phyloP scores from a whole-genome alignment of 2,329 filamentous ascomycete species.

The Hymenoscyphus linearis region DNA sequence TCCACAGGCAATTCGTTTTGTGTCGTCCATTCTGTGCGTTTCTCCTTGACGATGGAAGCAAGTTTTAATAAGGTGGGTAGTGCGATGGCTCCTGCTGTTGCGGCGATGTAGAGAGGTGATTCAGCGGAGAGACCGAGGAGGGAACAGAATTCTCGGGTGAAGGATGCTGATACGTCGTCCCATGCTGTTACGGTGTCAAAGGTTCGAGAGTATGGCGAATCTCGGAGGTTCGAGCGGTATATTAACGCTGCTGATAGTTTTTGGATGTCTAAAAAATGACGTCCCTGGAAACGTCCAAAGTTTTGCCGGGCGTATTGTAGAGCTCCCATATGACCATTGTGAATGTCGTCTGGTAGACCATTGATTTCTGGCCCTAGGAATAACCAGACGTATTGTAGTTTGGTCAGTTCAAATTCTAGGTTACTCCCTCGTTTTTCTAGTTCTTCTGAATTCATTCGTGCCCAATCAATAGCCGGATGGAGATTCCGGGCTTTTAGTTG shows the following conservation, averaged over 20 bases:
- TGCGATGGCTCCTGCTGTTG: slow-evolving; percentile 87
- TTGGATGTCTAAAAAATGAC: slow-evolving; percentile 75
- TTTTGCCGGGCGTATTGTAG: slow-evolving; percentile 69
- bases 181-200: slow-evolving; percentile 75
- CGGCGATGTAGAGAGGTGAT: slow-evolving; percentile 87
- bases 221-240: slow-evolving; percentile 66
- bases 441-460: slow-evolving; percentile 60
- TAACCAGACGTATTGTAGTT: slow-evolving; percentile 83
- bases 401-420: slow-evolving; percentile 89
- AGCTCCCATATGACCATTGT: slow-evolving; percentile 58
- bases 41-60: slow-evolving; percentile 78
- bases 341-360: slow-evolving; percentile 48
- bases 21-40: slow-evolving; percentile 92
- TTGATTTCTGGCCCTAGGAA: slow-evolving; percentile 60
- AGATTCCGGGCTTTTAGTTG: slow-evolving; percentile 72
- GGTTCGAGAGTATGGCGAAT: slow-evolving; percentile 72
- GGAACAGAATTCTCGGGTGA: slow-evolving; percentile 92
- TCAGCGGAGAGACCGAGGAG: slow-evolving; percentile 84
- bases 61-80: slow-evolving; percentile 86
- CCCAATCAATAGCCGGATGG: slow-evolving; percentile 82
- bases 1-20: slow-evolving; percentile 83
- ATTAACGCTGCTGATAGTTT: slow-evolving; percentile 77
- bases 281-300: slow-evolving; percentile 67
- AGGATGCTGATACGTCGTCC: slow-evolving; percentile 77
- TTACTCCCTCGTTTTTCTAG: slow-evolving; percentile 84